phyloP scores from a whole-genome alignment of 768 basidiomycete species.

The Coprinellus aureogranulatus region DNA sequence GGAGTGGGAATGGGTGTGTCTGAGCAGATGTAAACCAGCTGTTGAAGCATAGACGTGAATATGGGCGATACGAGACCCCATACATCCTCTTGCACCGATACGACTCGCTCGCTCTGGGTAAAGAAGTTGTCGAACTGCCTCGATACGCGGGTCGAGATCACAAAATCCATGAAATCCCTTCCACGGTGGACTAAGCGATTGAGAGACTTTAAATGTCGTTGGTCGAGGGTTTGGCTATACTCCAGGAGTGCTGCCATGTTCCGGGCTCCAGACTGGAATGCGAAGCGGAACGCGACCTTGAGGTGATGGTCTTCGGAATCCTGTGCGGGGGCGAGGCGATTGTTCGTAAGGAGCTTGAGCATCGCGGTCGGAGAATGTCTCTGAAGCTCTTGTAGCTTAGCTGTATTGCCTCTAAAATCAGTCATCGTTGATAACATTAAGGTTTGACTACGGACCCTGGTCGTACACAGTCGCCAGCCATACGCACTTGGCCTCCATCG shows the following conservation, averaged over 20 bases:
- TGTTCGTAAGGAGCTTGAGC: background rate
- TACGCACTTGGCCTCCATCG: background rate
- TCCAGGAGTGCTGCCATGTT: background rate
- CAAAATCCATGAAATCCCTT: background rate
- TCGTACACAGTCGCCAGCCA: background rate
- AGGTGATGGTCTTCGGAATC: background rate
- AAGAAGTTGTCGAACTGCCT: background rate
- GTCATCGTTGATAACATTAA: background rate
- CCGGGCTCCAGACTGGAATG: background rate
- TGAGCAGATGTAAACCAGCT: background rate
- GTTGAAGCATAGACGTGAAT: background rate
- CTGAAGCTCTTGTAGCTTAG: background rate
- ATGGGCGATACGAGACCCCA: background rate
- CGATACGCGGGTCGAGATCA: background rate
- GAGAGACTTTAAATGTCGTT: background rate
- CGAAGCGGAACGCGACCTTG: background rate
- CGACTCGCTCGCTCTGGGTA: background rate
- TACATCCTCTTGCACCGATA: background rate
- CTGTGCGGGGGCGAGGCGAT: background rate
- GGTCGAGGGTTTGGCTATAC: background rate
- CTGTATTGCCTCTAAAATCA: background rate
- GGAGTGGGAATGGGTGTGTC: background rate
- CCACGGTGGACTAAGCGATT: background rate
- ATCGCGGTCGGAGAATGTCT: background rate
- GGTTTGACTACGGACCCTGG: background rate